Evolutionary conservation across 345 rosid species (phyloP).

Genomic region (Geranium brycei): DNA sequence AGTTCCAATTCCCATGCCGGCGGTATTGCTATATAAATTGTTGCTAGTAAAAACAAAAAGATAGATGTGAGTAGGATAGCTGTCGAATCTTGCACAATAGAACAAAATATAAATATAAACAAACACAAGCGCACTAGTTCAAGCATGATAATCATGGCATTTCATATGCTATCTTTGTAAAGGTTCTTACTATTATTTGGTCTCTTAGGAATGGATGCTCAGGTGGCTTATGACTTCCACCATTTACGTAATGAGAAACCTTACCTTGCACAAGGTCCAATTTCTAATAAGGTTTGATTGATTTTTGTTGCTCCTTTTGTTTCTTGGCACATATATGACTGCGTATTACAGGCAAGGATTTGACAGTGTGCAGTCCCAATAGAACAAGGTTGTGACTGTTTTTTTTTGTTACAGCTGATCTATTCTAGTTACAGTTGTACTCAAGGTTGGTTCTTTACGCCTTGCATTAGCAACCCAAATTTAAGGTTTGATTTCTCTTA

Average conservation of each 20-base stretch:
- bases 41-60: no score
- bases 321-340: not conserved
- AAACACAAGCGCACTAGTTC: not conserved
- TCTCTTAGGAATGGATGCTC: constrained; percentile 90
- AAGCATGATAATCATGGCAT: not conserved
- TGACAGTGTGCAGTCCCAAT: not conserved
- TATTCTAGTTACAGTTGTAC: constrained; percentile 85
- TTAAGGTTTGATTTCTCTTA: constrained; percentile 50
- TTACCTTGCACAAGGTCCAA: constrained; percentile 87
- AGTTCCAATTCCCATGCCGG: no score
- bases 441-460: constrained; percentile 97
- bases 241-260: constrained; percentile 90
- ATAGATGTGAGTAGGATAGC: no score
- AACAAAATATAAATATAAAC: no score
- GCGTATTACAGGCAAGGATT: not conserved
- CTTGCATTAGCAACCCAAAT: constrained; percentile 72
- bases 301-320: not conserved
- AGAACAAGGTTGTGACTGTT: not conserved
- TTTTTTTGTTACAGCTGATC: constrained; percentile 47
- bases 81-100: no score
- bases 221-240: constrained; percentile 93
- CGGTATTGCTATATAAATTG: no score
- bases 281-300: constrained; percentile 69
- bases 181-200: not conserved
- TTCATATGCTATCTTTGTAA: not conserved